Evolutionary conservation across 176 grass and related monocot genomes (phyloP).

Genomic region (Oryza brachyantha): DNA sequence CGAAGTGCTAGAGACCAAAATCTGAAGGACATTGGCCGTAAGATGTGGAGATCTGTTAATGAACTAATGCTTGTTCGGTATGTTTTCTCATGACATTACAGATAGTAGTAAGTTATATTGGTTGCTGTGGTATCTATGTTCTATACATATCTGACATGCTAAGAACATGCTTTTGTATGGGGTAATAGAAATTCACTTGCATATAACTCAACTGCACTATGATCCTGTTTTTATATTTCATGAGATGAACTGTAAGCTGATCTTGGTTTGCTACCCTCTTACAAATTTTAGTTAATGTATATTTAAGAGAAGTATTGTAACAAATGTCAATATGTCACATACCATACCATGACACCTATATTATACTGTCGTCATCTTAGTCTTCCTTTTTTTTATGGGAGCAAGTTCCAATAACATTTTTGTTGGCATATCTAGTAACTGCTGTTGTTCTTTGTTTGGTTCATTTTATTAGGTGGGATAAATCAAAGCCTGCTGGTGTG

Average conservation of each 20-base stretch:
- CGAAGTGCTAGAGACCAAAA: conserved; percentile 93
- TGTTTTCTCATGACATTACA: conserved; percentile 17
- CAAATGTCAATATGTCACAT: neutral
- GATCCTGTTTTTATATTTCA: neutral
- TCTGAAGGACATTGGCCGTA: conserved; percentile 64
- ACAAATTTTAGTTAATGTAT: neutral
- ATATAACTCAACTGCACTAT: neutral
- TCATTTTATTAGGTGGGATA: conserved; percentile 74
- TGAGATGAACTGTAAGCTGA: conserved; percentile 5
- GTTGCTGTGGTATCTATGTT: neutral
- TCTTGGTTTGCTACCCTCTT: neutral
- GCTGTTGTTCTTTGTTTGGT: neutral
- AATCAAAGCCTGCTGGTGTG: conserved; percentile 75
- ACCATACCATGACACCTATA: neutral
- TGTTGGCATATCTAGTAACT: neutral
- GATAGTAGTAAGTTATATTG: neutral
- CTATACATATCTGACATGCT: neutral
- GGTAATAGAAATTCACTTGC: neutral
- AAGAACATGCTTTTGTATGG: neutral
- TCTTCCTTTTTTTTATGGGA: neutral
- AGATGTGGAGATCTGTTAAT: conserved; percentile 98
- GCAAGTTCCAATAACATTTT: neutral
- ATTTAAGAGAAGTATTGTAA: neutral
- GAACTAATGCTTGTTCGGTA: conserved; percentile 93
- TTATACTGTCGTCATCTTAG: neutral